A percentile compares a stretch with the other conserved stretches of the same genome.
Evolutionary conservation across 73 alveolate genomes (phyloP).

Genomic region (Effrenium voratum): DNA sequence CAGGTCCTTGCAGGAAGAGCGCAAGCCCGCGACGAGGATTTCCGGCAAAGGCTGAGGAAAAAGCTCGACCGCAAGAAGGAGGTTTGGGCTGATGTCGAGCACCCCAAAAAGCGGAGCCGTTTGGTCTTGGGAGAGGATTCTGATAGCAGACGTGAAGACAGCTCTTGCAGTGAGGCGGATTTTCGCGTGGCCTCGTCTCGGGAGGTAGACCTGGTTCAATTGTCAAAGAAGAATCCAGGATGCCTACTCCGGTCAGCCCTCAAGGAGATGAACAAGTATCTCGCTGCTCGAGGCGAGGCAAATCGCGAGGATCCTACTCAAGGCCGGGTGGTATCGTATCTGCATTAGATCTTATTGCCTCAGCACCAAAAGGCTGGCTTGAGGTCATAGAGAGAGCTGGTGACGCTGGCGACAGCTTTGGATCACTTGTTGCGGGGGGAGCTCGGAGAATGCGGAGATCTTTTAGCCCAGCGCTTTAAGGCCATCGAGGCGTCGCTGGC

Average conservation of each 20-base stretch:
- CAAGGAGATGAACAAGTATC: neutral
- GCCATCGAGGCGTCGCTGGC: neutral
- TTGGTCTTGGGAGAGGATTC: neutral
- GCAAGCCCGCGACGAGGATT: neutral
- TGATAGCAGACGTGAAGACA: too few species aligned
- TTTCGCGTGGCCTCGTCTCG: constrained; percentile 41
- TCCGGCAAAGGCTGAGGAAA: neutral
- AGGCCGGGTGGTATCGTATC: neutral
- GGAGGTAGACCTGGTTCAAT: neutral
- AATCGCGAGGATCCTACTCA: neutral
- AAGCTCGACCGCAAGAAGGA: neutral
- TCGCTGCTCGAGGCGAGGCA: constrained; percentile 42
- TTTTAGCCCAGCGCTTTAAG: neutral
- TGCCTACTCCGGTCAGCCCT: constrained; percentile 53
- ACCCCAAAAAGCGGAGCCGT: neutral
- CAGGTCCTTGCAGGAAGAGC: neutral
- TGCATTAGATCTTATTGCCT: neutral
- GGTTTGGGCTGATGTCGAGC: neutral
- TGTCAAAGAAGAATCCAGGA: neutral
- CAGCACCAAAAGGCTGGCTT: neutral
- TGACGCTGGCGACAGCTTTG: neutral
- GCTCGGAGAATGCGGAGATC: neutral
- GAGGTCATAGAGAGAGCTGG: neutral
- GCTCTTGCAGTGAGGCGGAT: neutral
- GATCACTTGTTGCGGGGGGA: neutral